A percentile compares a stretch with the other conserved stretches of the same genome.
Evolutionary conservation across 2,329 filamentous ascomycete genomes (phyloP).

Genomic region (Xylariaceae sp.): DNA sequence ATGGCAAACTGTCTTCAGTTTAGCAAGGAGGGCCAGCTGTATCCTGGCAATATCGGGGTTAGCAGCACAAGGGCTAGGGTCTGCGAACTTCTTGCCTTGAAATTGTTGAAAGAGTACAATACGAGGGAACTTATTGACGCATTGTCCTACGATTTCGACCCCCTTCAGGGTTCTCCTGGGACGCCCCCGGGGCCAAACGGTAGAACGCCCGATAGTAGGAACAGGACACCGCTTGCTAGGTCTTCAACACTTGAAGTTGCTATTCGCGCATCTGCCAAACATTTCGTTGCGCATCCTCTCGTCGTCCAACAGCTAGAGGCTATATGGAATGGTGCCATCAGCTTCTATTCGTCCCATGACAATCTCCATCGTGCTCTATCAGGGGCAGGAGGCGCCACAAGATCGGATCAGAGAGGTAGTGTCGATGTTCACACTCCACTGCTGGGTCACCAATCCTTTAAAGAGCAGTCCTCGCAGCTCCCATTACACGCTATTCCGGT

Average conservation of each 20-base stretch:
- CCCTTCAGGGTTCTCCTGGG: constrained; percentile 77
- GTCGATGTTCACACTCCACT: constrained; percentile 58
- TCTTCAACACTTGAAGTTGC: constrained; percentile 93
- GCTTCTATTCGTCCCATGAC: constrained; percentile 90
- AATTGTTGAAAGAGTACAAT: constrained; percentile 86
- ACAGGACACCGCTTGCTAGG: constrained; percentile 67
- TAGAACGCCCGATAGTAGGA: constrained; percentile 45
- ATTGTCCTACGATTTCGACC: constrained; percentile 93
- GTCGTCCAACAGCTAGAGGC: constrained; percentile 95
- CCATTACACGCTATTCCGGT: constrained; percentile 50
- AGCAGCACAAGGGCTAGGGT: constrained; percentile 85
- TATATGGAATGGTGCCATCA: constrained; percentile 95
- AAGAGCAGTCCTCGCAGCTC: constrained; percentile 40
- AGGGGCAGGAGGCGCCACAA: constrained; percentile 31
- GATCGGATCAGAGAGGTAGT: constrained; percentile 42
- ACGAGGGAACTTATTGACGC: constrained; percentile 92
- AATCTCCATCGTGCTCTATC: constrained; percentile 72
- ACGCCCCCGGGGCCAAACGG: constrained; percentile 46
- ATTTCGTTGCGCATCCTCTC: constrained; percentile 87
- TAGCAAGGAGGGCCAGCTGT: constrained; percentile 80
- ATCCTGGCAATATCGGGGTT: constrained; percentile 82
- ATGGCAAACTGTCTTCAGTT: constrained; percentile 96
- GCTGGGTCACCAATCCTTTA: constrained; percentile 47
- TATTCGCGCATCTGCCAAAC: constrained; percentile 90
- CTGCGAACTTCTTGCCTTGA: constrained; percentile 88